These are phyloP conservation scores for Penicillium capsulatum DNA, from an alignment of 2,329 filamentous ascomycete genomes.

Conservation along the genomic window DNA sequence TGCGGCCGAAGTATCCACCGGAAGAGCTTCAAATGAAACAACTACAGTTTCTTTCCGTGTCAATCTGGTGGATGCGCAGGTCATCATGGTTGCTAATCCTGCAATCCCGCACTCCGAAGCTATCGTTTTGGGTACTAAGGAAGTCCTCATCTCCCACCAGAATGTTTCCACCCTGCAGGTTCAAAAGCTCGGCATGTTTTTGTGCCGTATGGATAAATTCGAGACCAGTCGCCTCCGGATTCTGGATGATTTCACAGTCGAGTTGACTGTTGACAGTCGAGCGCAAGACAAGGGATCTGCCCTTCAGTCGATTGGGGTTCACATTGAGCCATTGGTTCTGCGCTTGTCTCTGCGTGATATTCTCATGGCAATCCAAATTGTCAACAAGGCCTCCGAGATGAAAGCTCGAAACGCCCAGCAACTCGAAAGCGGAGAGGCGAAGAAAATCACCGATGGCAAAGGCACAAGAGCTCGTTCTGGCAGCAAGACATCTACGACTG, in stretches of 20 bases:
- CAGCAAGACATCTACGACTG: slow-evolving; percentile 40
- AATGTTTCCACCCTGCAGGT: slow-evolving; percentile 91
- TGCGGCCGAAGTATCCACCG: slow-evolving; percentile 20
- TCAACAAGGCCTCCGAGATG: slow-evolving; percentile 84
- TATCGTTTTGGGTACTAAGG: slow-evolving; percentile 90
- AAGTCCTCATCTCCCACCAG: slow-evolving; percentile 87
- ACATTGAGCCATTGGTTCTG: slow-evolving; percentile 86
- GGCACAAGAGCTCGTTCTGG: slow-evolving; percentile 48
- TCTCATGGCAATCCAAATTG: slow-evolving; percentile 84
- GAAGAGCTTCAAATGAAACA: slow-evolving; percentile 40
- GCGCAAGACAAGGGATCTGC: slow-evolving; percentile 57
- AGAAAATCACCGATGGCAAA: slow-evolving; percentile 47
- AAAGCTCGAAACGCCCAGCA: slow-evolving; percentile 53
- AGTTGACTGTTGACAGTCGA: slow-evolving; percentile 77
- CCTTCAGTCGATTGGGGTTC: slow-evolving; percentile 74
- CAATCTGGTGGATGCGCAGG: slow-evolving; percentile 92
- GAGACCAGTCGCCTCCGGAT: slow-evolving; percentile 86
- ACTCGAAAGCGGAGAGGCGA: slow-evolving; percentile 51
- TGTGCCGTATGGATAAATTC: slow-evolving; percentile 97
- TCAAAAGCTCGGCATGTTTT: slow-evolving; percentile 92
- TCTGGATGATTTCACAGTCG: slow-evolving; percentile 91
- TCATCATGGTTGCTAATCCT: slow-evolving; percentile 94
- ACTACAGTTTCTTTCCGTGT: slow-evolving; percentile 83
- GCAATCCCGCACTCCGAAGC: slow-evolving; percentile 86
- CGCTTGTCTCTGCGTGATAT: slow-evolving; percentile 92